Evolutionary conservation across 2,329 filamentous ascomycete genomes (phyloP).

Genomic region (Botrytis medusae): DNA sequence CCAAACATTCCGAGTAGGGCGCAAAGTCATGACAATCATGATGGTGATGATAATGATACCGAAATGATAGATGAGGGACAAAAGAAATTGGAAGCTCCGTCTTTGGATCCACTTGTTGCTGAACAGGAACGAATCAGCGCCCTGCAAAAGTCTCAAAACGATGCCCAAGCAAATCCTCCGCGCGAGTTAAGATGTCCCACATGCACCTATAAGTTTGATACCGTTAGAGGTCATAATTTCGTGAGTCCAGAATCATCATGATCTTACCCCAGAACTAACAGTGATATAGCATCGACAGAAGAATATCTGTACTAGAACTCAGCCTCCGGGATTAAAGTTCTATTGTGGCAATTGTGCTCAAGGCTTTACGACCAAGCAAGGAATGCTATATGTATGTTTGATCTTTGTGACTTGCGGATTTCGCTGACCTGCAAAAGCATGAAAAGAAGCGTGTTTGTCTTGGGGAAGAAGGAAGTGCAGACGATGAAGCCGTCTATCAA

Average conservation of each 20-base stretch:
- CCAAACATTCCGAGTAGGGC: slow-evolving; percentile 20
- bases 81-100: not conserved
- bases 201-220: slow-evolving; percentile 14
- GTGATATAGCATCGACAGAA: slow-evolving; percentile 24
- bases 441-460: slow-evolving; percentile 22
- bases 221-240: slow-evolving; percentile 18
- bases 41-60: slow-evolving; percentile 8
- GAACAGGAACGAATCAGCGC: slow-evolving; percentile 23
- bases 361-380: slow-evolving; percentile 29
- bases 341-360: slow-evolving; percentile 23
- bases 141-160: slow-evolving; percentile 9
- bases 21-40: slow-evolving; percentile 6
- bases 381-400: slow-evolving; percentile 30
- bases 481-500: slow-evolving; percentile 7
- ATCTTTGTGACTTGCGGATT: not conserved
- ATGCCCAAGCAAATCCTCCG: not conserved
- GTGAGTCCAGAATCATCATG: slow-evolving; percentile 7
- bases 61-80: slow-evolving; percentile 21
- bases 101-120: slow-evolving; percentile 19
- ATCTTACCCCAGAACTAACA: not conserved
- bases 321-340: slow-evolving; percentile 10
- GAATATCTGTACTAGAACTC: slow-evolving; percentile 23
- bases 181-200: slow-evolving; percentile 13
- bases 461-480: slow-evolving; percentile 4
- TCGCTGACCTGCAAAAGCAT: slow-evolving; percentile 13